Conservation (phyloP, 2,329 filamentous ascomycete genomes). For the Cercospora janseana region DNA sequence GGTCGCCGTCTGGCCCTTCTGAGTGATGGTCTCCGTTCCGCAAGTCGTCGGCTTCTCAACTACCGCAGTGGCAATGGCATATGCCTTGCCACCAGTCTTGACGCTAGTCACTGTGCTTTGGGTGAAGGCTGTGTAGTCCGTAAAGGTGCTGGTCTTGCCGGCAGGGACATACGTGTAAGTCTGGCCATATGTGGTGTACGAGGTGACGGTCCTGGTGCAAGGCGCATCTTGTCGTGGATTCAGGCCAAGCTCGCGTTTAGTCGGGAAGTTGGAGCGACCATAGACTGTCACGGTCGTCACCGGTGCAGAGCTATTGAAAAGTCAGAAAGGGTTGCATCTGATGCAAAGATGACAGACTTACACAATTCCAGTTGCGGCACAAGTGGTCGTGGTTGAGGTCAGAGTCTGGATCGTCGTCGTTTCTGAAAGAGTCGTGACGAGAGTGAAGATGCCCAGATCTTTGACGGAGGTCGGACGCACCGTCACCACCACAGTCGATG, state of each 20-base stretch:
- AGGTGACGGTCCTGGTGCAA: slow-evolving; percentile 33
- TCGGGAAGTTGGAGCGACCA: slow-evolving; percentile 5
- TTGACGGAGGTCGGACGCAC: slow-evolving; percentile 27
- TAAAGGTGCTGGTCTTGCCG: slow-evolving; percentile 32
- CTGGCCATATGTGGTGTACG: slow-evolving; percentile 33
- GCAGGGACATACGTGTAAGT: slow-evolving; percentile 32
- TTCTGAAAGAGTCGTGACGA: slow-evolving; percentile 26
- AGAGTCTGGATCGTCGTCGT: slow-evolving; percentile 34
- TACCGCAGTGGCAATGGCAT: slow-evolving; percentile 32
- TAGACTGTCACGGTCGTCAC: slow-evolving; percentile 30
- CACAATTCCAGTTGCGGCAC: slow-evolving; percentile 28
- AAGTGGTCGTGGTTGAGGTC: slow-evolving; percentile 29
- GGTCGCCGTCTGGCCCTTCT: slow-evolving; percentile 25
- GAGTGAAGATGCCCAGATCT: slow-evolving; percentile 35
- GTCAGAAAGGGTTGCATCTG: slow-evolving; percentile 7
- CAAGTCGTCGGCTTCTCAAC: slow-evolving; percentile 27
- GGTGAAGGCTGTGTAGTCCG: slow-evolving; percentile 32
- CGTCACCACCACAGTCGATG: slow-evolving; percentile 30
- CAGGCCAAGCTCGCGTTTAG: slow-evolving; percentile 27
- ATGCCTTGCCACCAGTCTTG: slow-evolving; percentile 32
- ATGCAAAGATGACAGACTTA: slow-evolving; percentile 18
- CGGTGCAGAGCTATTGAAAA: slow-evolving; percentile 14
- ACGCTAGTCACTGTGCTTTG: slow-evolving; percentile 35
- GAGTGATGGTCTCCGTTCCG: slow-evolving; percentile 27
- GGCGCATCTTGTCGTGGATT: slow-evolving; percentile 24